A percentile compares a stretch with the other conserved stretches of the same genome.
These are phyloP conservation scores for Lichtheimia ramosa DNA, from an alignment of 371 early-diverging fungal species.

Conservation along the genomic window DNA sequence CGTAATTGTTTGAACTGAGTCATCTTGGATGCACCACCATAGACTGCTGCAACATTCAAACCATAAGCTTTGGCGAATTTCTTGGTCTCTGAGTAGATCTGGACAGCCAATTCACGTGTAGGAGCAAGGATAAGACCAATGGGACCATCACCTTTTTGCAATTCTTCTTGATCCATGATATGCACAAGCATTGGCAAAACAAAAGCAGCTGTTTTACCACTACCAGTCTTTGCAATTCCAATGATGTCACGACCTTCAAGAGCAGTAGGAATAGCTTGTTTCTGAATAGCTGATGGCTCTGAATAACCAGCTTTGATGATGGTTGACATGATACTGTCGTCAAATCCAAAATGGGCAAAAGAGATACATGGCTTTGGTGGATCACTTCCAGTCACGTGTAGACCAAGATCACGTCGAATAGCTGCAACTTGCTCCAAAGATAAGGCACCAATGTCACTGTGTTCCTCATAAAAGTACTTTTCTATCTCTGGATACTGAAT, in stretches of 20 bases:
- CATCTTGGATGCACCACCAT: slow-evolving; percentile 90
- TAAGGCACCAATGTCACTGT: slow-evolving; percentile 68
- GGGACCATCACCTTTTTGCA: slow-evolving; percentile 70
- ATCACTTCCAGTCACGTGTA: slow-evolving; percentile 65
- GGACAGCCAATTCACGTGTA: slow-evolving; percentile 89
- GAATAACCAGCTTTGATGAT: slow-evolving; percentile 67
- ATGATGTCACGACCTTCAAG: slow-evolving; percentile 81
- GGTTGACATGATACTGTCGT: slow-evolving; percentile 63
- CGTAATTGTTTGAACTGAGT: slow-evolving; percentile 89
- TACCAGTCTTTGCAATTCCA: slow-evolving; percentile 89
- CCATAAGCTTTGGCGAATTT: slow-evolving; percentile 78
- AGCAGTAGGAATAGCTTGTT: slow-evolving; percentile 77
- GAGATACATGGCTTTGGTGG: slow-evolving; percentile 79
- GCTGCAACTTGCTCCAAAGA: slow-evolving; percentile 51
- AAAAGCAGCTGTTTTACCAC: slow-evolving; percentile 78
- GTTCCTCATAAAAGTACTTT: slow-evolving; percentile 85
- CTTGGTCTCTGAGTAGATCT: slow-evolving; percentile 83
- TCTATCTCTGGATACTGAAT: slow-evolving; percentile 77
- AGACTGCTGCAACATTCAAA: slow-evolving; percentile 73
- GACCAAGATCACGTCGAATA: slow-evolving; percentile 59
- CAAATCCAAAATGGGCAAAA: slow-evolving; percentile 90
- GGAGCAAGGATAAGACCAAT: slow-evolving; percentile 80
- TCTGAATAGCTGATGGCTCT: slow-evolving; percentile 81
- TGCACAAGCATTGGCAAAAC: slow-evolving; percentile 86
- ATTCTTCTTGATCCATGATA: slow-evolving; percentile 79